phyloP scores from a whole-genome alignment of 2,329 filamentous ascomycete species.

The Paracamarosporium sp. region DNA sequence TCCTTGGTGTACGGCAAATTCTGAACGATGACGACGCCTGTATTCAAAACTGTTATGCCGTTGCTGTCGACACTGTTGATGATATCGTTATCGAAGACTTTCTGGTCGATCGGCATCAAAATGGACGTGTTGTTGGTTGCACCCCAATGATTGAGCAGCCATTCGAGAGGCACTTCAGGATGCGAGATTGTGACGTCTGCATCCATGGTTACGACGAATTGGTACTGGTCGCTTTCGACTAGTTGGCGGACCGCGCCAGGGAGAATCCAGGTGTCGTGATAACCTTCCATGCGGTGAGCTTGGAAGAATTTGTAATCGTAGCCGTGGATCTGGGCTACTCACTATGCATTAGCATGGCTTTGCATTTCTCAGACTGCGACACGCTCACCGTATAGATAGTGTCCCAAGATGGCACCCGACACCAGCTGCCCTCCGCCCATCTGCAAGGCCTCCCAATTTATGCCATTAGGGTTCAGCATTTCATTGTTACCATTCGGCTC shows the following conservation, averaged over 20 bases:
- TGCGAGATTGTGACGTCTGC: constrained; percentile 53
- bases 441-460: constrained; percentile 30
- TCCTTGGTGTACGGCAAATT: constrained; percentile 28
- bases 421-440: constrained; percentile 33
- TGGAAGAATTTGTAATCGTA: constrained; percentile 52
- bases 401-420: constrained; percentile 49
- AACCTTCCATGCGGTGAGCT: constrained; percentile 34
- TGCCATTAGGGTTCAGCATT: constrained; percentile 24
- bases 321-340: constrained; percentile 47
- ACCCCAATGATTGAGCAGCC: constrained; percentile 57
- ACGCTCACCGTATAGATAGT: constrained; percentile 47
- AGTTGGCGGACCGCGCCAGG: constrained; percentile 49
- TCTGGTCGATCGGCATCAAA: constrained; percentile 43
- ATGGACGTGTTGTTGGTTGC: constrained; percentile 49
- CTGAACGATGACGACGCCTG: constrained; percentile 49
- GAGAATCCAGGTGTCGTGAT: constrained; percentile 51
- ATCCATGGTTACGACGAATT: constrained; percentile 55
- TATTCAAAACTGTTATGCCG: constrained; percentile 46
- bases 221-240: constrained; percentile 43
- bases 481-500: constrained; percentile 25
- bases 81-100: constrained; percentile 18
- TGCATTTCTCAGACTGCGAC: not conserved
- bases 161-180: constrained; percentile 55
- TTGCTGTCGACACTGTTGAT: constrained; percentile 44
- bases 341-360: not conserved